A percentile compares a stretch with the other conserved stretches of the same genome.
phyloP scores from a whole-genome alignment of 106 monocot genomes.

The Dioscorea alata region DNA sequence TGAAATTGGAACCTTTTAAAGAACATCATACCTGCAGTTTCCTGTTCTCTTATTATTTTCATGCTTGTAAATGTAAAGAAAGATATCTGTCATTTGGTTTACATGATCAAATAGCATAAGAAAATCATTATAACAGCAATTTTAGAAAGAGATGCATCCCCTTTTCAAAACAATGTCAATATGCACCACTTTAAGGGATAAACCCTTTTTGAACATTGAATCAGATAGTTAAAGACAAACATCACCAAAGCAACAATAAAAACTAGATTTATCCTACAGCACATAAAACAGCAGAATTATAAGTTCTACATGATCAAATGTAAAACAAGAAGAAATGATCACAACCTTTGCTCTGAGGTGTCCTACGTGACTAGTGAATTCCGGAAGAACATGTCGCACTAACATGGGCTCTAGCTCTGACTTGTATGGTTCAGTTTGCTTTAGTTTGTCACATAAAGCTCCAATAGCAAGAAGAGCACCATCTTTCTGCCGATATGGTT shows the following conservation, averaged over 20 bases:
- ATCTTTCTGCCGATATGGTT: conserved; percentile 95
- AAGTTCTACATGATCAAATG: not conserved
- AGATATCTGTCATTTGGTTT: no score
- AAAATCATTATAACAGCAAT: no score
- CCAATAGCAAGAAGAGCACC: conserved; percentile 99
- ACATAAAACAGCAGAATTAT: not conserved
- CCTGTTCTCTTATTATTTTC: no score
- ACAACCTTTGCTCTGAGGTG: conserved; percentile 94
- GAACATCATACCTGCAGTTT: no score
- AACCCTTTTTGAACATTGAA: not conserved
- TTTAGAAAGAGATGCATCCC: not conserved
- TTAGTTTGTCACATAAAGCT: conserved; percentile 92
- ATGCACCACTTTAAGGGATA: no score
- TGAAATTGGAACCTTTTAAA: no score
- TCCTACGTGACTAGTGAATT: conserved; percentile 80
- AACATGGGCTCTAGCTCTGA: conserved; percentile 91
- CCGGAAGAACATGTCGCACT: conserved; percentile 94
- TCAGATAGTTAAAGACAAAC: not conserved
- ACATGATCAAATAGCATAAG: no score
- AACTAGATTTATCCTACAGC: not conserved
- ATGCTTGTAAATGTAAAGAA: no score
- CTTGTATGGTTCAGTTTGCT: conserved; percentile 94
- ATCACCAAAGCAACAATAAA: not conserved
- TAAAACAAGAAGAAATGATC: not conserved
- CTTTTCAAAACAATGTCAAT: no score